A percentile compares a stretch with the other conserved stretches of the same genome.
These are phyloP conservation scores for Lepidium sativum DNA, from an alignment of 345 rosid genomes.

Conservation along the genomic window DNA sequence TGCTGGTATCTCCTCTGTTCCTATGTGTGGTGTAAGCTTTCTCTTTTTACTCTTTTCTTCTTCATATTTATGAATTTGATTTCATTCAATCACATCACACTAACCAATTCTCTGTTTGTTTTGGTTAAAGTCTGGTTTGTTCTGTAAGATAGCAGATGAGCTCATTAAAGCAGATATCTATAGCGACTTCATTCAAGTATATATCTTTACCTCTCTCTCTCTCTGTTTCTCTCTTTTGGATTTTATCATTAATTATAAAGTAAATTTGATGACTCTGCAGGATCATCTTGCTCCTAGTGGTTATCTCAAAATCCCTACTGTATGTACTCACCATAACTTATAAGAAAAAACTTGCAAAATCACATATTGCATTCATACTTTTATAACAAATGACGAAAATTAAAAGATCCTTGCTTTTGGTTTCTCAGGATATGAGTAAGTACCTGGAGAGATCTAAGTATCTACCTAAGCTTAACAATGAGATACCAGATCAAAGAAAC, in stretches of 20 bases:
- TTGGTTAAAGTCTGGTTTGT: slow-evolving; percentile 50
- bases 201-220: neutral
- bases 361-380: neutral
- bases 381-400: neutral
- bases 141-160: slow-evolving; percentile 51
- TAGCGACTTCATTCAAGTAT: slow-evolving; percentile 75
- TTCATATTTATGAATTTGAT: neutral
- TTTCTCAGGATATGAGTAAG: slow-evolving; percentile 5
- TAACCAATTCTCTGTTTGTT: neutral
- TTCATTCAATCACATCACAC: neutral
- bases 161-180: slow-evolving; percentile 61
- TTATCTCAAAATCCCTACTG: slow-evolving; percentile 27
- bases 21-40: slow-evolving; percentile 78
- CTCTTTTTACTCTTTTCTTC: neutral
- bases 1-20: slow-evolving; percentile 95
- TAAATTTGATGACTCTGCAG: slow-evolving; percentile 13
- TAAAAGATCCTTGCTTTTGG: neutral
- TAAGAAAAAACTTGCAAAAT: too few relatives aligned
- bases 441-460: slow-evolving; percentile 43
- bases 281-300: slow-evolving; percentile 28
- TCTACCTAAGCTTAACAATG: slow-evolving; percentile 86
- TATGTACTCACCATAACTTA: neutral
- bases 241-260: neutral
- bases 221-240: neutral
- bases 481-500: slow-evolving; percentile 53